A percentile compares a stretch with the other conserved stretches of the same genome.
Evolutionary conservation across 257 asterid genomes (phyloP).

Genomic region (Anisodus tanguticus): DNA sequence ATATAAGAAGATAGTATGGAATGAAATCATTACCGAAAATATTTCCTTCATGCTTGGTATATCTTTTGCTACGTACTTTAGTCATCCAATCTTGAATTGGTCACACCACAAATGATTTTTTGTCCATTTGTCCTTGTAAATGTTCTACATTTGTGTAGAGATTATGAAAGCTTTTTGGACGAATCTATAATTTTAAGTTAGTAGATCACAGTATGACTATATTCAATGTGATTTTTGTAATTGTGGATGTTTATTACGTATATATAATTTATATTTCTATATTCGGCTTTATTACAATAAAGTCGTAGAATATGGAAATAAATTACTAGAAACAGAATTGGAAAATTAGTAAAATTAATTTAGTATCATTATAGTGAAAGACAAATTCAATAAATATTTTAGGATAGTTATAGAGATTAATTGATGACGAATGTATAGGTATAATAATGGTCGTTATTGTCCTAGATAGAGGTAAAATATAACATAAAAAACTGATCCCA

Average conservation of each 20-base stretch:
- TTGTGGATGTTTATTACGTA: background rate
- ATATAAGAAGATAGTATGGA: too few relatives aligned
- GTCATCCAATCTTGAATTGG: background rate
- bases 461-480: background rate
- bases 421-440: background rate
- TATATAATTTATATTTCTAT: background rate
- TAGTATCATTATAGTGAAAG: background rate
- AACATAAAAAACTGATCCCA: background rate
- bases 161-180: background rate
- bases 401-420: background rate
- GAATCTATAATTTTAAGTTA: background rate
- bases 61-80: background rate
- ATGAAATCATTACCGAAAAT: too few relatives aligned
- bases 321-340: background rate
- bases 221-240: background rate
- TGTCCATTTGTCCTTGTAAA: background rate
- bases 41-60: too few relatives aligned
- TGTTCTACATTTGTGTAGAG: background rate
- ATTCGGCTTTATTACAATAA: constrained; percentile 1
- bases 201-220: background rate
- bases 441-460: background rate
- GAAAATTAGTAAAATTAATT: background rate
- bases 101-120: background rate
- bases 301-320: background rate
- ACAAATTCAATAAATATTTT: background rate